Base-by-base conservation (phyloP, 257 asterid genomes). In the Nicotiana paniculata region DNA sequence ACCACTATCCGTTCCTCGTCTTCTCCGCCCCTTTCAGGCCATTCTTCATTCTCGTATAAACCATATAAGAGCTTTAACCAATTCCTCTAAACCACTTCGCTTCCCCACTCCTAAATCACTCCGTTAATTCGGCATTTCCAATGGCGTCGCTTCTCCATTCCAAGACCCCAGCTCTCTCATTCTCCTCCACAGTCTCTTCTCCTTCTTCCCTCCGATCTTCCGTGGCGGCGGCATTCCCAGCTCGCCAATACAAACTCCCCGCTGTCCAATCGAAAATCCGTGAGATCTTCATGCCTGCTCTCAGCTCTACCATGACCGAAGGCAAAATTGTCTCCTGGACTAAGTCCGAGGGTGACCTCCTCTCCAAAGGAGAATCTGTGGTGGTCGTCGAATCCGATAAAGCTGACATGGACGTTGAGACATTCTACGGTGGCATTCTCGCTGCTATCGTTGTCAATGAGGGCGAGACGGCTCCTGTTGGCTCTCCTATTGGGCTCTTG, bases 261-360 rank as follows among this genome's bases (percentile, higher is more conserved):
- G n/a, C 64, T 35, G 83, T 92, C 67, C 88, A 81, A 57, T 89
- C 94, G 35, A 94, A 94, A 91, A 91, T 94, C 91, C 96, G 97
- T 3, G 98, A 94, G 88, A 92, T 94, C 66, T 94, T 92, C 92
- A 94, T 94, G 98, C 98, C 98, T 15, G 98, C 98, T 0, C 93
- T 94, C 81, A 92, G 97, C 85, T 94, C 98, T 63, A 94, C 98
- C 64, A 94, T 94, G 98, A 94, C 98, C 33, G 98, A 94, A 83
- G 98, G 98, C 12, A 94, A 94, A 76, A 94, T 92, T 85, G 98
- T 94, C 37, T 88, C 91, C 48, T 94, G 98, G 98, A 21, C 90
- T 35, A 94, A 94, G 85, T 89, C 98, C 37, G 98, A 94, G 51
- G 98, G 98, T 37, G 98, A 94, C 58, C 84, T 85, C 24, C 54